These are phyloP conservation scores for Gossypium mustelinum DNA, from an alignment of 345 rosid species.

Conservation along the genomic window DNA sequence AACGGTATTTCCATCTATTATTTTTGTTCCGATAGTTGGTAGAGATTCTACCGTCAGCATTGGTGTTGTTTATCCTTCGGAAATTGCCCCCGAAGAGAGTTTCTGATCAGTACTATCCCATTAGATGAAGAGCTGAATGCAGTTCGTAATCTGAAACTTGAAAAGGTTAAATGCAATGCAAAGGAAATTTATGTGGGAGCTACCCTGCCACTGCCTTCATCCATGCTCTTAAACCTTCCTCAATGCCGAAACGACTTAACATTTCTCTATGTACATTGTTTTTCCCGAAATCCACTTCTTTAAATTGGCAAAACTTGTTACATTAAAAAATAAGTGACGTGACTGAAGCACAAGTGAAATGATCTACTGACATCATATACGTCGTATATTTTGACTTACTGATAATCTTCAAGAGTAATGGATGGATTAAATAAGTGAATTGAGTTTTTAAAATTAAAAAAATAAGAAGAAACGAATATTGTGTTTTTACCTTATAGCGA, in stretches of 20 bases:
- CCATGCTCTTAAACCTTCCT: neutral
- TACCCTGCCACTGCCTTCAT: neutral
- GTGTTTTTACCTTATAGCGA: too few species aligned
- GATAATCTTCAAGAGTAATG: too few species aligned
- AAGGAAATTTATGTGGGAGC: neutral
- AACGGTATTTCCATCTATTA: too few species aligned
- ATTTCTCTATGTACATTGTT: neutral
- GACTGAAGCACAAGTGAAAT: too few species aligned
- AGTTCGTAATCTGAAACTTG: neutral
- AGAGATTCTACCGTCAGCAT: constrained; percentile 69
- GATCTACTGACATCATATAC: too few species aligned
- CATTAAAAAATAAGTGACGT: too few species aligned
- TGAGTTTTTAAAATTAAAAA: too few species aligned
- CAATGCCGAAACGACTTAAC: neutral
- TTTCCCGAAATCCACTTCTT: neutral
- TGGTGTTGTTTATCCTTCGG: constrained; percentile 68
- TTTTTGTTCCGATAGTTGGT: constrained; percentile 40
- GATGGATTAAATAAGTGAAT: too few species aligned
- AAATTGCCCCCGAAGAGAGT: constrained; percentile 79
- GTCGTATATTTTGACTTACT: too few species aligned
- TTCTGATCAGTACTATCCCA: constrained; percentile 64
- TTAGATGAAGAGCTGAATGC: constrained; percentile 32
- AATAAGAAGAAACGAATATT: too few species aligned
- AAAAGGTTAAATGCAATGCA: neutral
- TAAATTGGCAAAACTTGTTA: too few species aligned